Base-by-base conservation (phyloP, 208 protist genomes). In the Leishmania gerbilli region DNA sequence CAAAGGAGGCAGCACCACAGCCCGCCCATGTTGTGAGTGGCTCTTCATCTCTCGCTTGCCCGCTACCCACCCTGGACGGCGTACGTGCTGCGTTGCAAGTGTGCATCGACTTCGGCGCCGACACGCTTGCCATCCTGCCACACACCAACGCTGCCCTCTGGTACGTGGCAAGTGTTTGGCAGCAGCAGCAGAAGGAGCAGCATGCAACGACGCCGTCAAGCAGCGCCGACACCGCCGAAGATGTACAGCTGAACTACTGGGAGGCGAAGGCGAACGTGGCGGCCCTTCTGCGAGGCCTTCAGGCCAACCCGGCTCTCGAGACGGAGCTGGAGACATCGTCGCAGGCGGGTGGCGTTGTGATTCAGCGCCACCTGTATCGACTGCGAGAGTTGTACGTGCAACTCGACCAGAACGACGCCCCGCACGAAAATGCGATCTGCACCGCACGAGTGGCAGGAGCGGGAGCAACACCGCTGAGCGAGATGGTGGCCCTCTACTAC, bases 401-500 rank as follows among this genome's bases (percentile, higher is more conserved):
- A 31, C 67, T 79, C 11, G 55, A 75, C 27, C 42, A 53, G 76
- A 71, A 37, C 45, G 64, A 40, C 19, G 53, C 47, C 9, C 49
- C n/a, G 49, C 55, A 47, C 31, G 64, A 79, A 53, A 7, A 49
- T 0, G 34, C 5, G 27, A 27, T 53, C 37, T 47, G 45, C 75
- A 71, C 75, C 53, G 58, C 37, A 7, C 37, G 53, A 24, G 60
- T 69, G 45, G 42, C 56, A 34, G 75, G 24, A 24, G 60, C 37
- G 19, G 72, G 53, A n/a, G 72, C 72, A 34, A 69, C 76, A 19
- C 76, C 76, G 62, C 62, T 79, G 21, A 37, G 62, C 7, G 86
- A 89, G 40, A 89, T 89, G 76, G 37, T 68, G 21, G 7, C 51
- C 7, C 75, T 89, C 6, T 89, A 89, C 62, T 69, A 87, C 72